Conservation (phyloP, 1,139 yeast genomes). For the Meyerozyma athensensis region DNA sequence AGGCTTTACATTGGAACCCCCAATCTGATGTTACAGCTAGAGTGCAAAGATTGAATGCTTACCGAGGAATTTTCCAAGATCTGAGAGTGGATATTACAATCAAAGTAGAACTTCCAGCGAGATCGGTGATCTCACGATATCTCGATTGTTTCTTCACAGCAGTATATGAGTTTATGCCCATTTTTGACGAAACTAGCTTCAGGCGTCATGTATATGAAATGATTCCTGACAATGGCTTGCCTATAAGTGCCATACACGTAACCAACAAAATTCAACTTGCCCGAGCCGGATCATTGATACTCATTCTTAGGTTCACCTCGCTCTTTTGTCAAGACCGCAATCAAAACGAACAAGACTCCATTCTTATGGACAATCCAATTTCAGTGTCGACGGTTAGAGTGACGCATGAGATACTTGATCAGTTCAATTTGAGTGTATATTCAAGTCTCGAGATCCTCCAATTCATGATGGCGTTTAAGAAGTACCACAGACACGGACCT, state of each 20-base stretch:
- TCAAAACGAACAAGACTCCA: background rate
- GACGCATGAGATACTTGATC: background rate
- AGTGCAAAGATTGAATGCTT: background rate
- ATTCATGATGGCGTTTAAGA: background rate
- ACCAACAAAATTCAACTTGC: background rate
- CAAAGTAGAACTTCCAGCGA: background rate
- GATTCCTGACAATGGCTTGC: background rate
- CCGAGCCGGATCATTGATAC: background rate
- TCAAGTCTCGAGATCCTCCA: background rate
- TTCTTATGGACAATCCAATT: background rate
- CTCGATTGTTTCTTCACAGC: background rate
- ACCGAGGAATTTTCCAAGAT: background rate
- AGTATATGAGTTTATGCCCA: background rate
- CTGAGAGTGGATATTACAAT: background rate
- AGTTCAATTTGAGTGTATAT: background rate
- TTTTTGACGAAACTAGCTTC: background rate
- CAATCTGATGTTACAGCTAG: background rate
- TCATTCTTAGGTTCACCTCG: background rate
- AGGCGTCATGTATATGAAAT: background rate
- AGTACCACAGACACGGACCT: background rate
- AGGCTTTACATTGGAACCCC: background rate
- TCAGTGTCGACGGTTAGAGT: background rate
- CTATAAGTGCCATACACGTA: background rate
- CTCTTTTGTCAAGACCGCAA: background rate
- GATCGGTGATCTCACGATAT: background rate